phyloP scores from a whole-genome alignment of 129 eudicot species.

The Tagetes erecta region DNA sequence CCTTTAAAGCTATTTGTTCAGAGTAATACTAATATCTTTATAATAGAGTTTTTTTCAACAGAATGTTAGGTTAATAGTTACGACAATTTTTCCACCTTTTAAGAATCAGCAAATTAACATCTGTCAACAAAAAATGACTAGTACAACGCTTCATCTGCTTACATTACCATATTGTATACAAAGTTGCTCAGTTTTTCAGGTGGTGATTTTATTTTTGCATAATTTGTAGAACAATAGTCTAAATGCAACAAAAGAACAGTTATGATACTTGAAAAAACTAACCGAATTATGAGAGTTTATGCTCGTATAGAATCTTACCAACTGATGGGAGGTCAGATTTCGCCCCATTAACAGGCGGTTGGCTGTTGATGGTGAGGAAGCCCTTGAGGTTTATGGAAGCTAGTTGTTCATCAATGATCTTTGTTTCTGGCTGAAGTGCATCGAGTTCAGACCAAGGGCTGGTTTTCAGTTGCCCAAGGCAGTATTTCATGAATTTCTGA shows the following conservation, averaged over 20 bases:
- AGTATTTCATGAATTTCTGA: constrained; percentile 80
- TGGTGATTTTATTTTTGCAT: constrained; percentile 3
- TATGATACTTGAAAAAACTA: background rate
- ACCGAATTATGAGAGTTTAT: background rate
- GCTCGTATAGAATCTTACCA: constrained; percentile 52
- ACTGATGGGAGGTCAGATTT: constrained; percentile 78
- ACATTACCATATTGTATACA: constrained; percentile 1
- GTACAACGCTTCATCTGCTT: background rate
- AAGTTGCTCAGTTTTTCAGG: background rate
- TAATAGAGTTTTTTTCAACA: too few relatives aligned
- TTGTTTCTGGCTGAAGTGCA: constrained; percentile 94
- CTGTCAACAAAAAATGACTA: background rate
- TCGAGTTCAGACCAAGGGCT: constrained; percentile 97
- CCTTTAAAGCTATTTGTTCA: too few relatives aligned
- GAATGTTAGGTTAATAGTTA: too few relatives aligned
- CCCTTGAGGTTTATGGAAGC: constrained; percentile 73
- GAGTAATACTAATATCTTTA: too few relatives aligned
- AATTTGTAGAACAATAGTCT: background rate
- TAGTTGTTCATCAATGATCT: constrained; percentile 73
- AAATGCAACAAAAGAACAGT: background rate
- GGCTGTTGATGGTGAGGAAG: constrained; percentile 90
- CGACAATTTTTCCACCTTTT: background rate
- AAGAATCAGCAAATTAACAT: background rate
- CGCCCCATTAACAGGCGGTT: constrained; percentile 88
- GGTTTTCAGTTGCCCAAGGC: constrained; percentile 81